Evolutionary conservation across 352 stramenopile species (phyloP).

Genomic region (Pythium aquatile): DNA sequence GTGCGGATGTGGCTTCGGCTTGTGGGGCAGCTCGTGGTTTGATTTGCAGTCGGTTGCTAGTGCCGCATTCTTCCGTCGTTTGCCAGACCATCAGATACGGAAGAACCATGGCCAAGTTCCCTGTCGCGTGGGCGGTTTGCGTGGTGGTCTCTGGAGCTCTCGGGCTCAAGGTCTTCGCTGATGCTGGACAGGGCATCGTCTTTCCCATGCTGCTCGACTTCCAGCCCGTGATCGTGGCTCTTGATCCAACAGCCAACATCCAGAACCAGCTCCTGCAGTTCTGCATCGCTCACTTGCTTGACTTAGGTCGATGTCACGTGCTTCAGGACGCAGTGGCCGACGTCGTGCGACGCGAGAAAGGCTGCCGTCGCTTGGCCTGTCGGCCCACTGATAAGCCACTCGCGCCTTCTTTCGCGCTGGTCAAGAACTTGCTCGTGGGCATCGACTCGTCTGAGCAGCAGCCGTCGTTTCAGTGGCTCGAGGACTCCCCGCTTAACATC

Average conservation of each 20-base stretch:
- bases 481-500: conserved; percentile 39
- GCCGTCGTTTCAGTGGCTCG: conserved; percentile 28
- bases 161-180: not conserved
- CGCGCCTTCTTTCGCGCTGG: conserved; percentile 36
- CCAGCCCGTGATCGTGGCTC: conserved; percentile 39
- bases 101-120: not conserved
- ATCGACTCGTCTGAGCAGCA: not conserved
- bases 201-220: conserved; percentile 53
- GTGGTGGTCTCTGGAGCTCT: not conserved
- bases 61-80: not conserved
- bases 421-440: conserved; percentile 35
- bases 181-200: not conserved
- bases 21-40: not conserved
- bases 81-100: not conserved
- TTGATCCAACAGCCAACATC: conserved; percentile 32
- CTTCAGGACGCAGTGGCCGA: conserved; percentile 30
- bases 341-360: conserved; percentile 30
- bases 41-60: not conserved
- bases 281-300: conserved; percentile 38
- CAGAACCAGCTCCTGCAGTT: conserved; percentile 38
- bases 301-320: conserved; percentile 24
- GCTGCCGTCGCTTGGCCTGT: not conserved
- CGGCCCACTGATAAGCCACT: not conserved
- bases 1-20: not conserved
- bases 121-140: not conserved